phyloP scores from a whole-genome alignment of 1,139 yeast species.

The Pichia sp. region DNA sequence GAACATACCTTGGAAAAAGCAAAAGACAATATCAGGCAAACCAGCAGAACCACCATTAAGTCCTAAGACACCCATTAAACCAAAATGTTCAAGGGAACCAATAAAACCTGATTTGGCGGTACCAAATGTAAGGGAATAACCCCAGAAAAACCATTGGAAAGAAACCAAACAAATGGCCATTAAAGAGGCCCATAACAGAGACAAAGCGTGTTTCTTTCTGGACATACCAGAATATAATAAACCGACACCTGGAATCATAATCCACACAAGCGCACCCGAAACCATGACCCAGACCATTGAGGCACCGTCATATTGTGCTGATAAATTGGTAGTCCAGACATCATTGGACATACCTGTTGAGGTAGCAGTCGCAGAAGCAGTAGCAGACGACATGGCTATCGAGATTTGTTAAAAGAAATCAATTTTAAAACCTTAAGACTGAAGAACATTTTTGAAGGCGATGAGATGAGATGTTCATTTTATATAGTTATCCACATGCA shows the following conservation, averaged over 20 bases:
- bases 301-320: constrained; percentile 61
- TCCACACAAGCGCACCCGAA: constrained; percentile 68
- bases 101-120: constrained; percentile 53
- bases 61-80: constrained; percentile 72
- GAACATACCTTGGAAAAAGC: constrained; percentile 93
- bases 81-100: constrained; percentile 75
- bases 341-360: constrained; percentile 8
- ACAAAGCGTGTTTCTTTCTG: constrained; percentile 85
- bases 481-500: too few species aligned
- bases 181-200: constrained; percentile 88
- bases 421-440: neutral
- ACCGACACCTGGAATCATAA: constrained; percentile 94
- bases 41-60: constrained; percentile 58
- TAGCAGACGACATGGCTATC: constrained; percentile 2
- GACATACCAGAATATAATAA: constrained; percentile 83
- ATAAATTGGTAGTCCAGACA: constrained; percentile 44
- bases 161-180: constrained; percentile 76
- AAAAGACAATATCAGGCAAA: constrained; percentile 80
- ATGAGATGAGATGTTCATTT: too few species aligned
- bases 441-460: neutral
- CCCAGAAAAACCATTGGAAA: constrained; percentile 98
- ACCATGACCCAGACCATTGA: constrained; percentile 88
- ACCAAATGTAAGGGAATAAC: constrained; percentile 81
- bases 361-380: too few species aligned
- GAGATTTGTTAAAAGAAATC: neutral